Evolutionary conservation across 345 rosid genomes (phyloP), one percentile per base, ranked within the genome.

Genomic region (Nephelium lappaceum): DNA sequence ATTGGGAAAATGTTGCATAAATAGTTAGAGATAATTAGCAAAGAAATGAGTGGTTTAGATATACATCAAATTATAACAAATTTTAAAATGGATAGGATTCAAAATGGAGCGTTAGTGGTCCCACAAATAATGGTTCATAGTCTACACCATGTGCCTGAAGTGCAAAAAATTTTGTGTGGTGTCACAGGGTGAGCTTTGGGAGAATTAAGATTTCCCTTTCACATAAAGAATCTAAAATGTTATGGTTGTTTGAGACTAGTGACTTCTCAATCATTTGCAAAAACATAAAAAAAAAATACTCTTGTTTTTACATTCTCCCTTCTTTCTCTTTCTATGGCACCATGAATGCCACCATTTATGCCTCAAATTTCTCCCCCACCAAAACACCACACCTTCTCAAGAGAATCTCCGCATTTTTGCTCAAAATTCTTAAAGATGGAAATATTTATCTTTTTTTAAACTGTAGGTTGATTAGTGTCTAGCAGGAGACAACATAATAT

Each of bases 251-350:
- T 64, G 24, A 64, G 75, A 61, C 45, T 36, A 25, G 38, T 63
- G 24, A 53, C 23, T 66, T 81, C 47, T 58, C 53, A 81, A 69
- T 71, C 73, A 69, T 60, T 74, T 80, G 18, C 77, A 55, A 69
- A 78, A 24, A 39, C 36, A 31, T 2, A 31, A 47, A 79, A 67
- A 67, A 45, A 4, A 38, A 45, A 71, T n/a, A n/a, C n/a, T 57
- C 73, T 73, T 76, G 55, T 67, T 11, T 71, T 73, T 49, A 39
- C 53, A 39, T 21, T 73, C 38, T 39, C 75, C 12, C 42, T 18
- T 65, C 39, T 57, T 23, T 65, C 25, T 65, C 61, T 15, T 19
- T 15, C 49, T n/a, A 21, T 39, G 14, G 19, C 67, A 41, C 38
- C 76, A 39, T 31, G 36, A 2, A 31, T 31, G 36, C 36, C 36